Evolutionary conservation across 352 stramenopile genomes (phyloP).

Genomic region (Globisporangium takayamanum): DNA sequence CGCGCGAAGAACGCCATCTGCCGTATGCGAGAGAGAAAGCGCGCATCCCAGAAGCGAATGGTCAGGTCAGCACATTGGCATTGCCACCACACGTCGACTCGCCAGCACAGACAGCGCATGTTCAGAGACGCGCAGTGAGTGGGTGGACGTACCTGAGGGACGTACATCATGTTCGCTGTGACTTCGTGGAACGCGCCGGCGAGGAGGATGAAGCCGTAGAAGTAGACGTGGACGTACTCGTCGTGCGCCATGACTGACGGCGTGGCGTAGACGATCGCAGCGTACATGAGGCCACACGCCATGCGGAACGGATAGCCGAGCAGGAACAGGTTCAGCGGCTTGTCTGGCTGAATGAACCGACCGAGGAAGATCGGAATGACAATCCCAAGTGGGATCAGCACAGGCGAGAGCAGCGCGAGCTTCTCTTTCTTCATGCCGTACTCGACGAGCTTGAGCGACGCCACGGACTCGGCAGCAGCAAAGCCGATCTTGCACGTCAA

Average conservation of each 20-base stretch:
- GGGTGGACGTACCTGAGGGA: constrained; percentile 50
- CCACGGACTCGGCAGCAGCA: constrained; percentile 85
- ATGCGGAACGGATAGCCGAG: constrained; percentile 85
- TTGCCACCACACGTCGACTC: no score
- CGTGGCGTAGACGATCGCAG: constrained; percentile 74
- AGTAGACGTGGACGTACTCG: constrained; percentile 68
- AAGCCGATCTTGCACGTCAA: constrained; percentile 92
- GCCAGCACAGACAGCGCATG: background rate
- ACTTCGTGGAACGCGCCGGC: constrained; percentile 77
- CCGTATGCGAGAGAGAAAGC: background rate
- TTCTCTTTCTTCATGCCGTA: constrained; percentile 92
- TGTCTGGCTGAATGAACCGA: constrained; percentile 57
- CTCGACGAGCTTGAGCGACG: constrained; percentile 90
- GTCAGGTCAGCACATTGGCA: background rate
- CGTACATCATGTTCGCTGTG: constrained; percentile 89
- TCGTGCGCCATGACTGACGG: constrained; percentile 71
- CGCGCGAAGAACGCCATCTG: constrained; percentile 99
- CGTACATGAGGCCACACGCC: constrained; percentile 77
- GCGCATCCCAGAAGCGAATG: background rate
- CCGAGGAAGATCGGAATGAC: constrained; percentile 81
- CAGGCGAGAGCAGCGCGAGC: constrained; percentile 77
- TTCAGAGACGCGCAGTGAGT: background rate
- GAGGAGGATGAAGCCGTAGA: constrained; percentile 71
- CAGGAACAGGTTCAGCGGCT: constrained; percentile 73
- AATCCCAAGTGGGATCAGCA: constrained; percentile 86